Evolutionary conservation across 2,329 filamentous ascomycete genomes (phyloP).

Genomic region (Purpureocillium lavendulum): DNA sequence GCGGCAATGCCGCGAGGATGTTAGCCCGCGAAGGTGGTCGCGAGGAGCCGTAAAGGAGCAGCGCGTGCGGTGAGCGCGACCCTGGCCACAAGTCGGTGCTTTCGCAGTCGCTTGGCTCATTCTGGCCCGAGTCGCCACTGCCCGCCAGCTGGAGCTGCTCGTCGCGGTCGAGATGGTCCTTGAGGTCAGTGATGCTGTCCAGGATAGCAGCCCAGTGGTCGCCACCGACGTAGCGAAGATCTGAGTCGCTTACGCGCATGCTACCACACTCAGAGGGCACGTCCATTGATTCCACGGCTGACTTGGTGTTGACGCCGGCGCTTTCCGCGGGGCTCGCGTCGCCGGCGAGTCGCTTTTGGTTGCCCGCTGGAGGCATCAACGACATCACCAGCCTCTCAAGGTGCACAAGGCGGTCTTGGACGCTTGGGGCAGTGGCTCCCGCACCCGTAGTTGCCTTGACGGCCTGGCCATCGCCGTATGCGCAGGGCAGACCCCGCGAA

Average conservation of each 20-base stretch:
- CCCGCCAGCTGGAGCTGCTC: slow-evolving; percentile 7
- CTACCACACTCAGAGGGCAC: slow-evolving; percentile 19
- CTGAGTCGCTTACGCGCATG: slow-evolving; percentile 16
- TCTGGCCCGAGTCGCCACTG: not conserved
- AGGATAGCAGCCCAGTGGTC: slow-evolving; percentile 32
- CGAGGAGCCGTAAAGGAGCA: too few relatives aligned
- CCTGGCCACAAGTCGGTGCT: slow-evolving; percentile 6
- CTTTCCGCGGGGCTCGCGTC: slow-evolving; percentile 14
- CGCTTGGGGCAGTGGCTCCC: slow-evolving; percentile 3
- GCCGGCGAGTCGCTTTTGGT: not conserved
- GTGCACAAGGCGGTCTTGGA: slow-evolving; percentile 11
- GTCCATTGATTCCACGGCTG: not conserved
- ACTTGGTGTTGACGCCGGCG: not conserved
- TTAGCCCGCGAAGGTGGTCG: slow-evolving; percentile 14
- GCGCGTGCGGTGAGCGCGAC: too few relatives aligned
- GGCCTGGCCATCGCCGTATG: slow-evolving; percentile 7
- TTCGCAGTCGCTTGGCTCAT: not conserved
- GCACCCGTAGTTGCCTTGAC: not conserved
- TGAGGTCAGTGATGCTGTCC: slow-evolving; percentile 30
- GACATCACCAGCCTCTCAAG: slow-evolving; percentile 13
- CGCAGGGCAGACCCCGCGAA: slow-evolving; percentile 11
- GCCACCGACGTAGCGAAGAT: slow-evolving; percentile 22
- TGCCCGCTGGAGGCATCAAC: too few relatives aligned
- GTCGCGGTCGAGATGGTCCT: slow-evolving; percentile 22
- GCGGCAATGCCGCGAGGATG: slow-evolving; percentile 23